phyloP scores from a whole-genome alignment of 2,329 filamentous ascomycete species.

The Aureobasidium pullulans region DNA sequence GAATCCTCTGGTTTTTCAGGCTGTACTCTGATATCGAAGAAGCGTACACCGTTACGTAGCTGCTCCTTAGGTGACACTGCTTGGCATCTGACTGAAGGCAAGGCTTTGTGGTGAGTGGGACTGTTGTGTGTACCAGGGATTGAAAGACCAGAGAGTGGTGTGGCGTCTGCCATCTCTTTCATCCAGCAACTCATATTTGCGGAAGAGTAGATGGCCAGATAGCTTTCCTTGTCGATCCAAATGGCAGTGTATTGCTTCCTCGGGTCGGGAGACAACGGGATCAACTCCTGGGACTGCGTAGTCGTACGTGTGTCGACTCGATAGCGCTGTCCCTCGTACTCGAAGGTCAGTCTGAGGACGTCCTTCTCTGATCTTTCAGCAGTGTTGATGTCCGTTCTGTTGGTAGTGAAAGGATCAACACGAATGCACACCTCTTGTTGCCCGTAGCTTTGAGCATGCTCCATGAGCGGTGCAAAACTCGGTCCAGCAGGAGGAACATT shows the following conservation, averaged over 20 bases:
- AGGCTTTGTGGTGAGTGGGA: slow-evolving; percentile 72
- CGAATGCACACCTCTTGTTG: slow-evolving; percentile 55
- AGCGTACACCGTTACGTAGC: slow-evolving; percentile 82
- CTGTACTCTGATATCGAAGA: slow-evolving; percentile 84
- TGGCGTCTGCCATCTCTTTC: slow-evolving; percentile 62
- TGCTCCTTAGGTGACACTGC: slow-evolving; percentile 69
- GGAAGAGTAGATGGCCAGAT: slow-evolving; percentile 61
- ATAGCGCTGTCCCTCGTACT: slow-evolving; percentile 56
- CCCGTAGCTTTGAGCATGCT: slow-evolving; percentile 54
- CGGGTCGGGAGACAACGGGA: slow-evolving; percentile 32
- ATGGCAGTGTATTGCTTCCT: slow-evolving; percentile 35
- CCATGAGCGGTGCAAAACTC: slow-evolving; percentile 28
- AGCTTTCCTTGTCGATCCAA: slow-evolving; percentile 30
- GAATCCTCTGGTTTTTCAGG: slow-evolving; percentile 50
- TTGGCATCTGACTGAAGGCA: slow-evolving; percentile 92
- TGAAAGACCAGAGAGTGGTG: slow-evolving; percentile 69
- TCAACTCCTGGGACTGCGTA: slow-evolving; percentile 30
- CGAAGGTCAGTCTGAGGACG: slow-evolving; percentile 67
- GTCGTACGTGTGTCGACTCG: slow-evolving; percentile 63
- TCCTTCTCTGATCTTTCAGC: slow-evolving; percentile 52
- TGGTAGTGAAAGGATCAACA: slow-evolving; percentile 61
- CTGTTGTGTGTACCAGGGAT: slow-evolving; percentile 96
- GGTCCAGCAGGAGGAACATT: slow-evolving; percentile 27
- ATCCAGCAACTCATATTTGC: slow-evolving; percentile 72
- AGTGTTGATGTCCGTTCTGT: slow-evolving; percentile 54